Percentiles rank a stretch among this genome's conserved stretches.
These are phyloP conservation scores for Aaosphaeria pasadenensis DNA, from an alignment of 2,329 filamentous ascomycete species.

Conservation along the genomic window DNA sequence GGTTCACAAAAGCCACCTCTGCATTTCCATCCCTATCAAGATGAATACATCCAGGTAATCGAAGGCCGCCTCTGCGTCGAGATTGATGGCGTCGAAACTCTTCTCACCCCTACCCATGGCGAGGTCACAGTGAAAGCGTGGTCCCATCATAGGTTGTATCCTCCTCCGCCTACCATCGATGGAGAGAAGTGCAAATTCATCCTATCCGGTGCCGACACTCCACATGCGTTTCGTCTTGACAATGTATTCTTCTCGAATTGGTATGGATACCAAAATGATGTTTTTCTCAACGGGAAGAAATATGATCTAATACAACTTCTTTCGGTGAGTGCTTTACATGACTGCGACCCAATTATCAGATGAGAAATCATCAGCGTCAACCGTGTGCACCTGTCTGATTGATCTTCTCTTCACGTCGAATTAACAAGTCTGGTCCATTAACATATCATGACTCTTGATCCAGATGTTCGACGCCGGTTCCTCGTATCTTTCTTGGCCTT, in stretches of 20 bases:
- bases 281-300: conserved; percentile 19
- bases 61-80: conserved; percentile 27
- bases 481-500: conserved; percentile 35
- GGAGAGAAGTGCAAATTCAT: conserved; percentile 8
- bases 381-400: too few species aligned
- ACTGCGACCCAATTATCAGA: too few species aligned
- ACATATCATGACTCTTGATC: not conserved
- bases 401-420: too few species aligned
- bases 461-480: conserved; percentile 43
- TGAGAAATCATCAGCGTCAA: too few species aligned
- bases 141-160: conserved; percentile 12
- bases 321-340: conserved; percentile 14
- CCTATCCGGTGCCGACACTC: conserved; percentile 22
- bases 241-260: conserved; percentile 38
- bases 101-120: conserved; percentile 23
- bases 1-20: conserved; percentile 18
- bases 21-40: conserved; percentile 35
- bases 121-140: conserved; percentile 18
- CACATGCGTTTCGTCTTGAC: conserved; percentile 28
- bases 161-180: conserved; percentile 3
- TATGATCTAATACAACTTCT: conserved; percentile 33
- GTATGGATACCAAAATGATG: conserved; percentile 36
- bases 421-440: not conserved
- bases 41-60: conserved; percentile 27
- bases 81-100: conserved; percentile 17